phyloP scores from a whole-genome alignment of 2,329 filamentous ascomycete genomes.

The Harringtonia aguacate region DNA sequence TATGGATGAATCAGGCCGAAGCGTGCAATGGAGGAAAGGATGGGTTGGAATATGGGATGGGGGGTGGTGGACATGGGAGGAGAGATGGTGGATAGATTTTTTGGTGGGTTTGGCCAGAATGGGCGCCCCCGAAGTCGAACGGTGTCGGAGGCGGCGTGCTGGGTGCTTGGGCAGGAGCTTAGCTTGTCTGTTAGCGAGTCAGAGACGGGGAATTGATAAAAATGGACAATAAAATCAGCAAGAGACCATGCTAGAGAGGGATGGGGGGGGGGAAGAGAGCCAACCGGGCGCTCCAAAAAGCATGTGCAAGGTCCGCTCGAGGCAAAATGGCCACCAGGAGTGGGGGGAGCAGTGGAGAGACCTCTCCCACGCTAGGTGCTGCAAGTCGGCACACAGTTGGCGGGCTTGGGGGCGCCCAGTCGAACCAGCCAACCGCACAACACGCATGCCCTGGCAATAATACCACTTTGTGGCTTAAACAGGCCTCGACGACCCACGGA shows the following conservation, averaged over 20 bases:
- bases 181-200: conserved; percentile 9
- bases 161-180: not conserved
- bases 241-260: too few relatives aligned
- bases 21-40: not conserved
- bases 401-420: not conserved
- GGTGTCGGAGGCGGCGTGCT: conserved; percentile 11
- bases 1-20: conserved; percentile 3
- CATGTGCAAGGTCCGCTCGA: not conserved
- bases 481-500: too few relatives aligned
- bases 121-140: conserved; percentile 6
- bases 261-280: not conserved
- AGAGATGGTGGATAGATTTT: conserved; percentile 1
- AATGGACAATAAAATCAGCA: not conserved
- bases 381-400: conserved; percentile 1
- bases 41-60: conserved; percentile 1
- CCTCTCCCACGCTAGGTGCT: conserved; percentile 2
- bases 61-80: not conserved
- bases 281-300: not conserved
- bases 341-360: conserved; percentile 10
- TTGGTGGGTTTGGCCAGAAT: conserved; percentile 7
- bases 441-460: not conserved
- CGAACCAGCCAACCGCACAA: conserved; percentile 4
- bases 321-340: conserved; percentile 4
- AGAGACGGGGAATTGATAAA: conserved; percentile 14
- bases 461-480: too few relatives aligned